Evolutionary conservation across 805 yeast genomes (phyloP).

Genomic region (Metschnikowia dekortorum): DNA sequence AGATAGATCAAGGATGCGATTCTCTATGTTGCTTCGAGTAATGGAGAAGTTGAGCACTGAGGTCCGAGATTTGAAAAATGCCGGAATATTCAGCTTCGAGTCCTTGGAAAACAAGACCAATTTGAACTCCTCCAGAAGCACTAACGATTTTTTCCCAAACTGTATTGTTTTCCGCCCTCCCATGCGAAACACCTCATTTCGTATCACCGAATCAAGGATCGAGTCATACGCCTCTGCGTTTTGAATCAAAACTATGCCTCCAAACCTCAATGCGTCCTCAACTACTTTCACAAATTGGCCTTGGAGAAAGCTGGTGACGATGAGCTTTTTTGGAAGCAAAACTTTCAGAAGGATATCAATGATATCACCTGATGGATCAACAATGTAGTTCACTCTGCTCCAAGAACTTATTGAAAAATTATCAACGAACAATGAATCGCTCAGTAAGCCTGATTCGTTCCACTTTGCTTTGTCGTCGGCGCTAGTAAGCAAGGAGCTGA

Average conservation of each 20-base stretch:
- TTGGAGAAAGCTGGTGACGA: constrained; percentile 68
- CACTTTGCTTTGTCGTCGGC: constrained; percentile 44
- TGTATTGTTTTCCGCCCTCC: constrained; percentile 68
- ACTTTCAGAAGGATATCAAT: constrained; percentile 35
- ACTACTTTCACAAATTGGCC: constrained; percentile 60
- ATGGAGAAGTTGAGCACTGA: constrained; percentile 65
- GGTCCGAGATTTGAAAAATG: constrained; percentile 60
- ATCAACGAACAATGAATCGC: constrained; percentile 59
- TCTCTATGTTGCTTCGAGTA: constrained; percentile 63
- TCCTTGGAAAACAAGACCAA: constrained; percentile 61
- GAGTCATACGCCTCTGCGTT: constrained; percentile 86
- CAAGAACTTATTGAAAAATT: constrained; percentile 53
- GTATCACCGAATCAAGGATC: constrained; percentile 55
- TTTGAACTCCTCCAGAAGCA: constrained; percentile 59
- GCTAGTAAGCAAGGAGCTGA: constrained; percentile 36
- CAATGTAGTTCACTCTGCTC: constrained; percentile 47
- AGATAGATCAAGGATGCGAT: constrained; percentile 55
- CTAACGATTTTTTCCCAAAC: constrained; percentile 62
- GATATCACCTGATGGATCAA: constrained; percentile 58
- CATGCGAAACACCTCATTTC: constrained; percentile 52
- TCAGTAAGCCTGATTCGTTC: constrained; percentile 49
- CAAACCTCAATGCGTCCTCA: constrained; percentile 81
- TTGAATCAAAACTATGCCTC: constrained; percentile 65
- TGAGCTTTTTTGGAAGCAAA: constrained; percentile 32
- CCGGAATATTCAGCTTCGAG: constrained; percentile 40